Percentiles rank a stretch among this genome's conserved stretches.
These are phyloP conservation scores for Aspergillus mulundensis DNA, from an alignment of 495 filamentous ascomycete genomes.

Conservation along the genomic window DNA sequence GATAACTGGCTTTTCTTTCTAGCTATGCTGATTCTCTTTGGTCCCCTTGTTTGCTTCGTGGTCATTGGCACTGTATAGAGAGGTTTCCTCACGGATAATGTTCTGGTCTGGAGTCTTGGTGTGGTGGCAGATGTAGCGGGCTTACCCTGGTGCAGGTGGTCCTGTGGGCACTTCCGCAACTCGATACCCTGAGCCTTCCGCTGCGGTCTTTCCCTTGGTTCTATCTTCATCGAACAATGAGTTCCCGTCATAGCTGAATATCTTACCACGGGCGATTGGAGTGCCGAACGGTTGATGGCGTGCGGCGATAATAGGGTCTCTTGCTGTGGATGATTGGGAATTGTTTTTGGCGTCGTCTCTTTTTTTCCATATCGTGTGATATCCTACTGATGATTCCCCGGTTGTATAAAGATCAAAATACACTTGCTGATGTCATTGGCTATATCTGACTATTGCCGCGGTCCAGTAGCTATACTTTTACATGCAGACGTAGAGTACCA, in stretches of 20 bases:
- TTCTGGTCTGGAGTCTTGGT: not conserved
- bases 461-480: too few relatives aligned
- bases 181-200: not conserved
- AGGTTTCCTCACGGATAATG: not conserved
- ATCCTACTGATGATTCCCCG: too few relatives aligned
- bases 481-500: too few relatives aligned
- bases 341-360: slow-evolving; percentile 2
- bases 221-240: not conserved
- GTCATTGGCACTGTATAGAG: not conserved
- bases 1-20: not conserved
- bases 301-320: not conserved
- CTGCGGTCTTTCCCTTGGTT: not conserved
- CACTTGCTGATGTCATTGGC: not conserved
- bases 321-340: too few relatives aligned
- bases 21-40: not conserved
- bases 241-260: not conserved
- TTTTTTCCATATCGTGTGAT: not conserved
- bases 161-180: too few relatives aligned
- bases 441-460: too few relatives aligned
- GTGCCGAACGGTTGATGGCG: not conserved
- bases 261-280: not conserved
- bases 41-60: not conserved
- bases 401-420: slow-evolving; percentile 22
- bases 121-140: not conserved
- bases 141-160: not conserved